Base-by-base conservation (phyloP, 2,329 filamentous ascomycete species). In the Macrophomina pseudophaseolina region DNA sequence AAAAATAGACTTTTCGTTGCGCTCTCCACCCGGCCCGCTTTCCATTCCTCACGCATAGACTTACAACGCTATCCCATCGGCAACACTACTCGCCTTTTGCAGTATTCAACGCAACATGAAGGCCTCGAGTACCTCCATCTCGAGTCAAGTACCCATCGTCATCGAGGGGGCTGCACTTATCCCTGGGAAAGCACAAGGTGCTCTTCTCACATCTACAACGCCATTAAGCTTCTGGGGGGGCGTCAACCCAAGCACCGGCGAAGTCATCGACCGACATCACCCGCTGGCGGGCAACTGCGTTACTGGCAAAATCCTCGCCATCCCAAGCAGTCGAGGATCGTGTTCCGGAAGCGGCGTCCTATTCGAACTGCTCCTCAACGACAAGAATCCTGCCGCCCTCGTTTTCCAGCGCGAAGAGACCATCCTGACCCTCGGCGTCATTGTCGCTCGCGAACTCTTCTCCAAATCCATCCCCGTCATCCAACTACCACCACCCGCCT, bases 171-270 rank as follows among this genome's bases (percentile, higher is more conserved):
- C 33, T 12, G 40, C n/a, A 11, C 35, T 23, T 11, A 35, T 58
- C 35, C 23, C 35, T 6, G 54, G 54, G n/a, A 40, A 28, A 6
- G 54, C 54, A n/a, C 35, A 35, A 32, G 54, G 54, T 18, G 14
- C 60, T 4, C 28, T 44, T 9, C 16, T 58, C 4, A 40, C 9
- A 35, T 32, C 54, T 69, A 60, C 66, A 1, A 62, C 68, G 38
- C 32, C 33, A 46, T 69, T 84, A 23, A 84, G 82, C 71, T 84
- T 84, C 71, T 83, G 80, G 81, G 80, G 80, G 7, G 82, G 82
- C 0, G 78, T 83, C 1, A 69, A 80, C 46, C 72, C 79, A 1
- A 64, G 73, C 3, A 82, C 77, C 0, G 80, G 83, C 42, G 68
- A 76, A 12, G 73, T 84, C 0, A 78, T 83, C 53, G 83, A 84